Evolutionary conservation across 371 early-diverging fungal genomes (phyloP).

Genomic region (Syncephalastrum monosporum): DNA sequence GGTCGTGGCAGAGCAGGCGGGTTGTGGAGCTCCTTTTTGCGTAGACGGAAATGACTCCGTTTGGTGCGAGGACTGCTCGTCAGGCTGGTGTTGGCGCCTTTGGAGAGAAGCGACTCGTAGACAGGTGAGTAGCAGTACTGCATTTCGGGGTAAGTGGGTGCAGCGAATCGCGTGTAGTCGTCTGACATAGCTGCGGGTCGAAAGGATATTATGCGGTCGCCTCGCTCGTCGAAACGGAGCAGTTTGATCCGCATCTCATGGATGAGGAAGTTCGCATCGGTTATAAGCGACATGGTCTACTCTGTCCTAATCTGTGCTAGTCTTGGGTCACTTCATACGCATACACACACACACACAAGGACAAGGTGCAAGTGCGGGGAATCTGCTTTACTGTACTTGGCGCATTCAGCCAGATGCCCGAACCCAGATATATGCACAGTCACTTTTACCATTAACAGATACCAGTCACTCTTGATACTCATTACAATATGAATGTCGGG

Average conservation of each 20-base stretch:
- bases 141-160: slow-evolving; percentile 72
- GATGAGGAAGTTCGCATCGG: slow-evolving; percentile 74
- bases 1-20: too few species aligned
- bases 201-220: slow-evolving; percentile 74
- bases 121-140: slow-evolving; percentile 67
- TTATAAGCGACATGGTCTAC: slow-evolving; percentile 63
- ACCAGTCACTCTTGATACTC: too few species aligned
- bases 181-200: slow-evolving; percentile 64
- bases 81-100: slow-evolving; percentile 15
- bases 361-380: too few species aligned
- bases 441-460: too few species aligned
- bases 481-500: too few species aligned
- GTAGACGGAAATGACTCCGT: slow-evolving; percentile 19
- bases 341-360: too few species aligned
- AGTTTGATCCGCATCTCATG: slow-evolving; percentile 80
- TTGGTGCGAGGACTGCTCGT: slow-evolving; percentile 26
- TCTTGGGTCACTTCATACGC: not conserved
- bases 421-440: too few species aligned
- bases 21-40: slow-evolving; percentile 15
- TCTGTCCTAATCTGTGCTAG: too few species aligned
- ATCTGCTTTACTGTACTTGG: too few species aligned
- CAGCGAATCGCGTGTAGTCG: slow-evolving; percentile 76
- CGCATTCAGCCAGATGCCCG: too few species aligned
- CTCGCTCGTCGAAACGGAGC: slow-evolving; percentile 69
- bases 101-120: slow-evolving; percentile 28